Conservation (phyloP, 805 yeast genomes). For the Metschnikowia kofuensis region DNA sequence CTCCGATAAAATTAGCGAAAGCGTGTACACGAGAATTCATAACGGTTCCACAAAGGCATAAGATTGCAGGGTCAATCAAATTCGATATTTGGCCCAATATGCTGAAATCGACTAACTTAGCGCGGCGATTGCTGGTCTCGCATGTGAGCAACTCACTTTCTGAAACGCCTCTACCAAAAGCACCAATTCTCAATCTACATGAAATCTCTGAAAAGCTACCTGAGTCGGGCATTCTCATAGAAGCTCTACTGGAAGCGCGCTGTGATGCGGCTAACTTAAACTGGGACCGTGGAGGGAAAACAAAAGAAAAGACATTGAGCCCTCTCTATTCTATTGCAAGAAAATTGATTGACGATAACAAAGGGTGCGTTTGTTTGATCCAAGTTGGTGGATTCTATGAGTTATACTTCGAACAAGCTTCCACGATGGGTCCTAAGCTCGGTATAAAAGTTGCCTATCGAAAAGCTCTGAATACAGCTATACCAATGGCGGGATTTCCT, state of each 20-base stretch:
- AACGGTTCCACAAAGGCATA: neutral
- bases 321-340: constrained; percentile 36
- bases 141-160: too few relatives aligned
- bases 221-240: neutral
- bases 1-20: neutral
- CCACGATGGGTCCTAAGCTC: constrained; percentile 62
- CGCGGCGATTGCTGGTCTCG: too few relatives aligned
- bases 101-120: too few relatives aligned
- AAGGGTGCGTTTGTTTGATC: constrained; percentile 46
- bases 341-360: constrained; percentile 30
- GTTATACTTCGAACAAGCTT: constrained; percentile 86
- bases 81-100: too few relatives aligned
- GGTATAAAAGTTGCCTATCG: constrained; percentile 69
- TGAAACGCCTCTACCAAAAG: too few relatives aligned
- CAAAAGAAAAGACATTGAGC: constrained; percentile 27
- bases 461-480: constrained; percentile 38
- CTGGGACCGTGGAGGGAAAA: constrained; percentile 43
- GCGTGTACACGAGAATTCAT: neutral
- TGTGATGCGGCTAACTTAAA: constrained; percentile 12
- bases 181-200: too few relatives aligned
- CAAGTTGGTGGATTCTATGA: constrained; percentile 90
- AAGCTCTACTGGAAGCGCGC: neutral
- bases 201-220: neutral
- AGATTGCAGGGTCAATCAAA: too few relatives aligned
- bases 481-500: constrained; percentile 94